These are phyloP conservation scores for Candida dajiaensis DNA, from an alignment of 805 yeast species.

Conservation along the genomic window DNA sequence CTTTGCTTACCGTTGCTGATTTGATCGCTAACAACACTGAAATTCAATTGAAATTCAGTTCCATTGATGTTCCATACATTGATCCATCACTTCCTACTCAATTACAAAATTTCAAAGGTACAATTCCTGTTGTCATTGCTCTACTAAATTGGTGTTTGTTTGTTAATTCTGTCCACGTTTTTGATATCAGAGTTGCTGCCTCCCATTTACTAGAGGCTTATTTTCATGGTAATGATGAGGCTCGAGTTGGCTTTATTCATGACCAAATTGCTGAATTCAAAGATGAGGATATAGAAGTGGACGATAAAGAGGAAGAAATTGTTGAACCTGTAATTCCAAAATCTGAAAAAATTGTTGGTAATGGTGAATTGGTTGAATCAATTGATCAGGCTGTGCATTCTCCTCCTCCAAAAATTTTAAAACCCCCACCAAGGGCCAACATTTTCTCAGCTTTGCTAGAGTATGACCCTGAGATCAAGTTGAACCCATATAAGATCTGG, in stretches of 20 bases:
- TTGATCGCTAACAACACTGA: constrained; percentile 60
- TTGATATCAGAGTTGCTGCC: constrained; percentile 76
- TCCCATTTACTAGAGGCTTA: constrained; percentile 60
- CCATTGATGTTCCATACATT: constrained; percentile 86
- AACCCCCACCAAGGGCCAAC: constrained; percentile 43
- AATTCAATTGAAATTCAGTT: constrained; percentile 66
- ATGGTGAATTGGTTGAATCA: background rate
- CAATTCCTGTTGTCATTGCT: constrained; percentile 68
- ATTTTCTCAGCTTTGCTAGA: constrained; percentile 67
- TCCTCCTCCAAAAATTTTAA: constrained; percentile 2
- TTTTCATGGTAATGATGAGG: constrained; percentile 55
- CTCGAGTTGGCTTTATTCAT: constrained; percentile 54
- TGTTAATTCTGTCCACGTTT: constrained; percentile 76
- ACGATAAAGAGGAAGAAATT: constrained; percentile 8
- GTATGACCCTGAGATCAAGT: constrained; percentile 61
- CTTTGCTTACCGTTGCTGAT: constrained; percentile 73
- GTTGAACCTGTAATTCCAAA: background rate
- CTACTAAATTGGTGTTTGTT: constrained; percentile 77
- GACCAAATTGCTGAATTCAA: constrained; percentile 54
- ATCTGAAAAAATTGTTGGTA: constrained; percentile 1
- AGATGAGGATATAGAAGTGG: constrained; percentile 7
- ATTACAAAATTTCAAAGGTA: constrained; percentile 22
- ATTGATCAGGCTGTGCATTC: background rate
- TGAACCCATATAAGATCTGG: constrained; percentile 88
- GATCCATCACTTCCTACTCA: constrained; percentile 59